These are phyloP conservation scores for Hypomontagnella monticulosa DNA, from an alignment of 495 filamentous ascomycete species.

Conservation along the genomic window DNA sequence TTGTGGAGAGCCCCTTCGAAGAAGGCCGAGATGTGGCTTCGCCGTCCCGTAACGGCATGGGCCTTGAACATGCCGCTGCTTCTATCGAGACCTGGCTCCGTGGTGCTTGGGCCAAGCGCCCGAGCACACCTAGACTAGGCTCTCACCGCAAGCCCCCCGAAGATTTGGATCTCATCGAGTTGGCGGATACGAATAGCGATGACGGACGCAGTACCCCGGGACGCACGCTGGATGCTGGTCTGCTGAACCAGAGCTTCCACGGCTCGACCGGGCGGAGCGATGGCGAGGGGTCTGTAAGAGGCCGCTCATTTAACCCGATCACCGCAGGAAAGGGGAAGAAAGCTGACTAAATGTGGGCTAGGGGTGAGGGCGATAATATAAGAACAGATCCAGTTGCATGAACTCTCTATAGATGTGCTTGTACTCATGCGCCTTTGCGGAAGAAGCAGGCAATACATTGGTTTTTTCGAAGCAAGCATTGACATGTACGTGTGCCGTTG, in stretches of 20 bases:
- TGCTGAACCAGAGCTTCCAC: slow-evolving; percentile 35
- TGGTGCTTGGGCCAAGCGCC: slow-evolving; percentile 72
- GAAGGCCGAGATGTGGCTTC: slow-evolving; percentile 51
- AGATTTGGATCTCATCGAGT: slow-evolving; percentile 82
- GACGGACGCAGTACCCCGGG: slow-evolving; percentile 50
- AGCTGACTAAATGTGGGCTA: slow-evolving; percentile 40
- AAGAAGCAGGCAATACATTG: not conserved
- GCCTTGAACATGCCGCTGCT: slow-evolving; percentile 82
- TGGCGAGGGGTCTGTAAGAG: slow-evolving; percentile 43
- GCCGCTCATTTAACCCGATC: slow-evolving; percentile 25
- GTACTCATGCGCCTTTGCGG: not conserved
- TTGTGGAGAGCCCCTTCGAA: slow-evolving; percentile 62
- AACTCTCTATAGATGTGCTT: not conserved
- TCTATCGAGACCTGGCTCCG: slow-evolving; percentile 90
- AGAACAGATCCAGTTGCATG: not conserved
- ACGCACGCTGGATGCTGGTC: slow-evolving; percentile 11
- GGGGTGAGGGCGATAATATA: not conserved
- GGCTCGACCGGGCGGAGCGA: slow-evolving; percentile 48
- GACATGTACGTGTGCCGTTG: slow-evolving; percentile 10
- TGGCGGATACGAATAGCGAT: slow-evolving; percentile 70
- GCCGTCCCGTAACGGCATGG: slow-evolving; percentile 48
- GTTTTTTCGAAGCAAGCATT: not conserved
- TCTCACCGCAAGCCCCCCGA: slow-evolving; percentile 48
- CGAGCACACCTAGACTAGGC: slow-evolving; percentile 58
- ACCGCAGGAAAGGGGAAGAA: slow-evolving; percentile 47